phyloP scores from a whole-genome alignment of 805 yeast species.

The Saitoella complicata region DNA sequence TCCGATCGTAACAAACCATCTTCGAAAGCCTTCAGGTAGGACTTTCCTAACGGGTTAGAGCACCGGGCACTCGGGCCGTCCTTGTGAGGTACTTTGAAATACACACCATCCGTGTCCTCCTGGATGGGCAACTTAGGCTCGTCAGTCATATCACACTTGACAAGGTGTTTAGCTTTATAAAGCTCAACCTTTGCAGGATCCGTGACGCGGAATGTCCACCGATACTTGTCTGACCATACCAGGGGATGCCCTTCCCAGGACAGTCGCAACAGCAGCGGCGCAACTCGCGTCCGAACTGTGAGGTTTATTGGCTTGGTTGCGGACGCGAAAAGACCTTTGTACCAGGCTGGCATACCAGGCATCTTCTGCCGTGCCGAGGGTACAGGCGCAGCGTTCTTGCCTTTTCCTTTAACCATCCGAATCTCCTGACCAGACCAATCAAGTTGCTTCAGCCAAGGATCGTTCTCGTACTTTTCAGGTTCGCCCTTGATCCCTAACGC shows the following conservation, averaged over 20 bases:
- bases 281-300: conserved; percentile 54
- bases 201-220: conserved; percentile 76
- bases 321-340: conserved; percentile 36
- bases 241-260: conserved; percentile 79
- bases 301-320: conserved; percentile 34
- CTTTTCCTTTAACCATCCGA: conserved; percentile 48
- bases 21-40: conserved; percentile 56
- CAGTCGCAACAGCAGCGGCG: conserved; percentile 60
- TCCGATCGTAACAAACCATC: conserved; percentile 56
- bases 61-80: conserved; percentile 64
- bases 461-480: conserved; percentile 29
- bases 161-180: too few relatives aligned
- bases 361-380: conserved; percentile 48
- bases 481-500: conserved; percentile 33
- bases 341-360: conserved; percentile 94
- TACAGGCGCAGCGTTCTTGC: conserved; percentile 28
- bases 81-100: conserved; percentile 75
- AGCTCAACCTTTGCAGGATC: neutral
- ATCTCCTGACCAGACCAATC: conserved; percentile 58
- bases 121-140: conserved; percentile 13
- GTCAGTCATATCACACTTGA: conserved; percentile 8
- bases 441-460: conserved; percentile 82
- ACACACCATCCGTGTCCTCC: conserved; percentile 19
- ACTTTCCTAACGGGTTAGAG: conserved; percentile 61
- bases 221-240: conserved; percentile 58